Percentiles rank a stretch among this genome's conserved stretches.
Evolutionary conservation across 169 alveolate genomes (phyloP).

Genomic region (Cryptosporidium ryanae): DNA sequence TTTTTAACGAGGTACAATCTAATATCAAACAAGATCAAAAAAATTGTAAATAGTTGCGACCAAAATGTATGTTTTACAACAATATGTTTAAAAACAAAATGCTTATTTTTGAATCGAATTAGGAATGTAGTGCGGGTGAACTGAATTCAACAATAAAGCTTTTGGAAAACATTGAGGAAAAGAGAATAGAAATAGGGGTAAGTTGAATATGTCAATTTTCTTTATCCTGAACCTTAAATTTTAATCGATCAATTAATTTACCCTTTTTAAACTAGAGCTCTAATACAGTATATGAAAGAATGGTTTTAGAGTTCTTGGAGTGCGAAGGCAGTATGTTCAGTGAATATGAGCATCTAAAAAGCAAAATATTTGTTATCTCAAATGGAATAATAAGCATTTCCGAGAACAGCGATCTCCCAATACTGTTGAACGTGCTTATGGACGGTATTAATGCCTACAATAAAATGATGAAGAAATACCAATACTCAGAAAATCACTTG

Average conservation of each 20-base stretch:
- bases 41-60: conserved; percentile 14
- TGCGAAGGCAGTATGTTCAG: conserved; percentile 6
- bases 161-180: conserved; percentile 7
- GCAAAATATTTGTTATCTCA: conserved; percentile 21
- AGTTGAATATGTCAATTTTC: background rate
- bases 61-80: conserved; percentile 29
- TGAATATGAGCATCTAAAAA: conserved; percentile 40
- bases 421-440: conserved; percentile 38
- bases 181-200: conserved; percentile 1
- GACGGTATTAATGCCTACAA: conserved; percentile 58
- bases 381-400: conserved; percentile 26
- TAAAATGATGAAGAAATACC: conserved; percentile 19
- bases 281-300: conserved; percentile 26
- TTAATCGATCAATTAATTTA: background rate
- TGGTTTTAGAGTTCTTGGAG: conserved; percentile 22
- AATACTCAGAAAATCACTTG: background rate
- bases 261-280: conserved; percentile 15
- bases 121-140: conserved; percentile 6
- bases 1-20: conserved; percentile 5
- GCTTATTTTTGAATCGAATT: too few relatives aligned
- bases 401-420: conserved; percentile 54
- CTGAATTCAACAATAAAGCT: conserved; percentile 13
- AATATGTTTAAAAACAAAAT: background rate
- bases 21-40: background rate
- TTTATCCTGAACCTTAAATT: background rate